phyloP scores from a whole-genome alignment of 495 filamentous ascomycete species.

The Hyphodiscus hymeniophilus region DNA sequence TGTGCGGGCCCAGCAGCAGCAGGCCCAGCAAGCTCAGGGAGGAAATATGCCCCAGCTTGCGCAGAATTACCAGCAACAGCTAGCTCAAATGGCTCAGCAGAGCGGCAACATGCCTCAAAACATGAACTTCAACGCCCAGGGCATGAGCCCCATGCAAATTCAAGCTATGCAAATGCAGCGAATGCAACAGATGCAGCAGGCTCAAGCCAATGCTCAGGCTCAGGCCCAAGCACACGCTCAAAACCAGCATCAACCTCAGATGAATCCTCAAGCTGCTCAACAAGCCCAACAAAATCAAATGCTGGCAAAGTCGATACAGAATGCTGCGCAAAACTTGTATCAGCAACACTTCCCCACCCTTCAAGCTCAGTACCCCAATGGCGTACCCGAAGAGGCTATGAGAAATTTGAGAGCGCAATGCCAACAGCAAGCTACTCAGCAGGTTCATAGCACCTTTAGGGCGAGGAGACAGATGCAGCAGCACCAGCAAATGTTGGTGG shows the following conservation, averaged over 20 bases:
- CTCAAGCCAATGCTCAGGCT: slow-evolving; percentile 21
- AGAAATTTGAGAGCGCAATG: slow-evolving; percentile 10
- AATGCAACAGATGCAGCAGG: slow-evolving; percentile 27
- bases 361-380: slow-evolving; percentile 10
- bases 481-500: slow-evolving; percentile 19
- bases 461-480: slow-evolving; percentile 11
- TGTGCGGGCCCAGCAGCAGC: slow-evolving; percentile 23
- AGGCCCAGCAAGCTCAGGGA: slow-evolving; percentile 12
- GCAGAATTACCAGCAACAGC: slow-evolving; percentile 24
- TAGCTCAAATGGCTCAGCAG: slow-evolving; percentile 16
- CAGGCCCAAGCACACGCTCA: slow-evolving; percentile 15
- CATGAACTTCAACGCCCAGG: slow-evolving; percentile 25
- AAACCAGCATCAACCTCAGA: slow-evolving; percentile 13
- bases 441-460: background rate
- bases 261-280: slow-evolving; percentile 3
- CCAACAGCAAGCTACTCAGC: slow-evolving; percentile 7
- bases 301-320: background rate
- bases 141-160: slow-evolving; percentile 20
- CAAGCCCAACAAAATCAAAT: slow-evolving; percentile 2
- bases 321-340: slow-evolving; percentile 3
- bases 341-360: slow-evolving; percentile 10
- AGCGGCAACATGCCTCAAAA: slow-evolving; percentile 5
- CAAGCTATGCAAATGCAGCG: slow-evolving; percentile 29
- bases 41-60: slow-evolving; percentile 2
- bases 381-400: slow-evolving; percentile 17